Conservation (phyloP, 768 basidiomycete genomes). For the Crucibulum laeve region DNA sequence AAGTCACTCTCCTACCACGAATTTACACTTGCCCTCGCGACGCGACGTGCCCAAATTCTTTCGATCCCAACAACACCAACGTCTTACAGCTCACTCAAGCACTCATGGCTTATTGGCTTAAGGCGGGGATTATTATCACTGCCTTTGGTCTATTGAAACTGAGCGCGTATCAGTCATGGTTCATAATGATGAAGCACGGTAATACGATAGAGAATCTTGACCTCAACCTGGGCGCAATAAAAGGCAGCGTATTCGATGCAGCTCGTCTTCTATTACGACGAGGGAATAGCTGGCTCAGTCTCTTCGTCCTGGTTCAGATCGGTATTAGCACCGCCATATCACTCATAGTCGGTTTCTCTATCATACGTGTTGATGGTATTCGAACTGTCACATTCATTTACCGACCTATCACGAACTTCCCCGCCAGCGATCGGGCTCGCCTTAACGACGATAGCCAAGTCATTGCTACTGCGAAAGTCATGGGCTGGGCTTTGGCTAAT, state of each 20-base stretch:
- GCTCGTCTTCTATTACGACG: slow-evolving; percentile 5
- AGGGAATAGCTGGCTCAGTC: slow-evolving; percentile 7
- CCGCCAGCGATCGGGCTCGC: slow-evolving; percentile 1
- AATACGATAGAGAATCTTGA: slow-evolving; percentile 13
- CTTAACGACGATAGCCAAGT: slow-evolving; percentile 9
- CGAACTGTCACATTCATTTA: slow-evolving; percentile 4
- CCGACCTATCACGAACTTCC: slow-evolving; percentile 4
- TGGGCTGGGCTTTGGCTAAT: slow-evolving; percentile 8
- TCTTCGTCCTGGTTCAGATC: slow-evolving; percentile 7
- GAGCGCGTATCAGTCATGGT: slow-evolving; percentile 12
- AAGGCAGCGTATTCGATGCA: slow-evolving; percentile 9
- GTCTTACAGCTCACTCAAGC: slow-evolving; percentile 9
- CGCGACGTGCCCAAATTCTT: slow-evolving; percentile 6
- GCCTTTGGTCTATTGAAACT: slow-evolving; percentile 9
- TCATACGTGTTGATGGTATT: slow-evolving; percentile 3
- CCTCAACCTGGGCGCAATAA: slow-evolving; percentile 10
- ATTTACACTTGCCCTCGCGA: slow-evolving; percentile 9
- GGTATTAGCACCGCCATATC: slow-evolving; percentile 6
- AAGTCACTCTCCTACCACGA: slow-evolving; percentile 4
- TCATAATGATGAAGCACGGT: slow-evolving; percentile 10
- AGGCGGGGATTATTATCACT: slow-evolving; percentile 7
- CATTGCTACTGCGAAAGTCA: slow-evolving; percentile 9
- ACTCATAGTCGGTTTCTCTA: slow-evolving; percentile 9
- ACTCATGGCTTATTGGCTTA: slow-evolving; percentile 13
- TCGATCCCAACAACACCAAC: slow-evolving; percentile 9